Conservation (phyloP, 805 yeast species). For the Spathaspora hagerdaliae region DNA sequence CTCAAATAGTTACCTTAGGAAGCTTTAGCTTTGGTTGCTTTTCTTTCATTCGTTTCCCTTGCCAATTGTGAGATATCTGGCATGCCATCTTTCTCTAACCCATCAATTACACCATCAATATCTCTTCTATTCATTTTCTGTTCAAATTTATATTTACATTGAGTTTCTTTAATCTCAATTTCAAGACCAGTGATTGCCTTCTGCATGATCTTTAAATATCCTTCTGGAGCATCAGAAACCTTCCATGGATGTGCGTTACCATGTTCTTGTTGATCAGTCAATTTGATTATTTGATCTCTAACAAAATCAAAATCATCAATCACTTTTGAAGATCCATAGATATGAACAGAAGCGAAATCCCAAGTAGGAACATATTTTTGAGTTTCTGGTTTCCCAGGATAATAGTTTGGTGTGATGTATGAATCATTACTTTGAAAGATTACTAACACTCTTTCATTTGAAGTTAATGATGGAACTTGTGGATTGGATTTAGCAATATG, state of each 20-base stretch:
- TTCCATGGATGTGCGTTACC: conserved; percentile 45
- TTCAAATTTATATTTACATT: conserved; percentile 57
- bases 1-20: neutral
- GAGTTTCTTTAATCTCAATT: conserved; percentile 42
- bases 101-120: conserved; percentile 48
- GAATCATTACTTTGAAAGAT: conserved; percentile 50
- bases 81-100: conserved; percentile 37
- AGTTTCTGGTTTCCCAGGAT: conserved; percentile 50
- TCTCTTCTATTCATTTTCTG: conserved; percentile 46
- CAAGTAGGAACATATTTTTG: conserved; percentile 69
- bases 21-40: neutral
- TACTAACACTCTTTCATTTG: conserved; percentile 40
- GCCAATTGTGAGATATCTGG: conserved; percentile 24
- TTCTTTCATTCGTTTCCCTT: conserved; percentile 17
- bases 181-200: conserved; percentile 55
- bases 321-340: conserved; percentile 47
- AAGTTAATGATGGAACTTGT: conserved; percentile 41
- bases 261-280: conserved; percentile 47
- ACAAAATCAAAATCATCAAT: conserved; percentile 45
- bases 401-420: conserved; percentile 59
- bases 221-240: conserved; percentile 54
- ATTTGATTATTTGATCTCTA: conserved; percentile 36
- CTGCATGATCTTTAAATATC: conserved; percentile 37
- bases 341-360: conserved; percentile 59
- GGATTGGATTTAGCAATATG: conserved; percentile 53